Base-by-base conservation (phyloP, 2,329 filamentous ascomycete species). In the Shiraia bambusicola region DNA sequence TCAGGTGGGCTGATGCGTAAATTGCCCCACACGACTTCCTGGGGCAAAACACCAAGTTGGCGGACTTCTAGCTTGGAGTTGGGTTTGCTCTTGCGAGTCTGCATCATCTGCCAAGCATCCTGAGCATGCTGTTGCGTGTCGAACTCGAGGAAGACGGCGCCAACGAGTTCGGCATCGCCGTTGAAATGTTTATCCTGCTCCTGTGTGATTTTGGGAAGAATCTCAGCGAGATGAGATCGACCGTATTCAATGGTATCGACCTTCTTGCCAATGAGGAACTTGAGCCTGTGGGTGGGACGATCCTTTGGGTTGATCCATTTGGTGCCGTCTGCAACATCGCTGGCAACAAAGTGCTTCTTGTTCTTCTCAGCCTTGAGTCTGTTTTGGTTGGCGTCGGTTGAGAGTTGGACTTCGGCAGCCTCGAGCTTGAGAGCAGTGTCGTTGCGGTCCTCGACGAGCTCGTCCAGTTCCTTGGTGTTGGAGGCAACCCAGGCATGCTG, bases 111-210 rank as follows among this genome's bases (percentile, higher is more conserved):
- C 69, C 82, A 90, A 13, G 92, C 92, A 37, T 82, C 79, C 67
- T 97, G 90, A 6, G 93, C 93, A 44, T 87, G 85, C 42, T 83
- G 80, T 67, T 96, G 91, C 4, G 78, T 82, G 45, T 81, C 77
- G 59, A 96, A 98, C 63, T 95, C 88, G 45, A 97, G 81, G 61
- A 98, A 97, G 5, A 93, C 87, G 13, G 87, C 85, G 1, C 85
- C 81, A 6, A 89, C 74, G 38, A 84, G 80, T 37, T 83, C 78
- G 32, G 78, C 81, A 28, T 87, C 78, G 37, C 86, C 84, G 11
- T 77, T 75, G 40, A 78, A 80, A 61, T 88, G 87, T 40, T 78
- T 75, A 37, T 76, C 77, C 66, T 93, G 88, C 30, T 83, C 78
- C 14, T 77, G 72, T 29, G 84, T 78, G 29, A 88, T 84, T 49